These are phyloP conservation scores for Ramalina peruviana DNA, from an alignment of 495 filamentous ascomycete species.

Conservation along the genomic window DNA sequence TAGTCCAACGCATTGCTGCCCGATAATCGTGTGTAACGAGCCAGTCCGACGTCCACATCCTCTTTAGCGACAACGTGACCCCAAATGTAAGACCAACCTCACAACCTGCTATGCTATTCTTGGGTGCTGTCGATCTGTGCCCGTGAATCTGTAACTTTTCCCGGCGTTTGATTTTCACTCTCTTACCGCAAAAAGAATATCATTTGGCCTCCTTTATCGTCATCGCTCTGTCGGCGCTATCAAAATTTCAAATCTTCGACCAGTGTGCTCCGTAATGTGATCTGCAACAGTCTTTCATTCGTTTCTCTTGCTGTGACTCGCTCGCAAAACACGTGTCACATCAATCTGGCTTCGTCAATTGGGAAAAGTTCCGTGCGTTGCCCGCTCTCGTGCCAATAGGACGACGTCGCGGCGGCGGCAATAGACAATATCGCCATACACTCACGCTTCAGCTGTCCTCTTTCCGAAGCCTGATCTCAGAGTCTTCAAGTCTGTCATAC, in stretches of 20 bases:
- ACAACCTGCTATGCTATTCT: slow-evolving; percentile 3
- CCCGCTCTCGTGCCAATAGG: background rate
- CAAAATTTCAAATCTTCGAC: too few species aligned
- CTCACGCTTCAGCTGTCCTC: background rate
- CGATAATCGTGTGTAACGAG: background rate
- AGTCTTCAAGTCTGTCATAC: background rate
- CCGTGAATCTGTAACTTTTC: background rate
- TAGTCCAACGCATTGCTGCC: slow-evolving; percentile 13
- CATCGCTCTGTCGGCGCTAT: too few species aligned
- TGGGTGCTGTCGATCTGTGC: background rate
- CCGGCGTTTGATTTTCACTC: background rate
- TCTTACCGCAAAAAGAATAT: background rate
- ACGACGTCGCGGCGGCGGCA: slow-evolving; percentile 2
- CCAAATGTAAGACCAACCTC: background rate
- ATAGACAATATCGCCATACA: background rate
- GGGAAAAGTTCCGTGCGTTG: background rate
- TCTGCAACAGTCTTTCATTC: background rate
- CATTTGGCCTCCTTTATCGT: too few species aligned
- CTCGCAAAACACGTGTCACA: background rate
- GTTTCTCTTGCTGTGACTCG: background rate
- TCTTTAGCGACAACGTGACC: background rate
- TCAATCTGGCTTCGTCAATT: background rate
- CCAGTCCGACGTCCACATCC: background rate
- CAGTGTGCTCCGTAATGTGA: too few species aligned
- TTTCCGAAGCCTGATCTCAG: background rate